phyloP scores from a whole-genome alignment of 805 yeast genomes.

The Yamadazyma akitaensis region DNA sequence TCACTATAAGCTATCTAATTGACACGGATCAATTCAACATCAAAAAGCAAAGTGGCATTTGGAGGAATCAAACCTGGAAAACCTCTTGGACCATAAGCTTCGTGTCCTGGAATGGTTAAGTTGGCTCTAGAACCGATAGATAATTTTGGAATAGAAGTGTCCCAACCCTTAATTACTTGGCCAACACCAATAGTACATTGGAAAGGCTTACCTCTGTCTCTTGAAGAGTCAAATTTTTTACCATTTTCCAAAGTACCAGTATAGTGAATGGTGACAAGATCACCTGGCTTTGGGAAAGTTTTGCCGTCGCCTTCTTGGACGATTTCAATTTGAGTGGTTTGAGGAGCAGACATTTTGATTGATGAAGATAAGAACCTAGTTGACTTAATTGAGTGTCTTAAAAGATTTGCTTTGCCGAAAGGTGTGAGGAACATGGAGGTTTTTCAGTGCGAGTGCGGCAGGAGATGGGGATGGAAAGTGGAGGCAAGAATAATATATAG shows the following conservation, averaged over 20 bases:
- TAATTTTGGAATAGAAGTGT: conserved; percentile 86
- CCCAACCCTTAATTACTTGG: conserved; percentile 97
- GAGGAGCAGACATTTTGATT: conserved; percentile 35
- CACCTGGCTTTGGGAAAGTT: conserved; percentile 84
- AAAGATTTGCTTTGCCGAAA: background rate
- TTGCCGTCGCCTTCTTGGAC: conserved; percentile 73
- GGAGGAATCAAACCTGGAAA: conserved; percentile 97
- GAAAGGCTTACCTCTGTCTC: conserved; percentile 94
- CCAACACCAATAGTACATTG: conserved; percentile 93
- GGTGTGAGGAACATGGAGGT: background rate
- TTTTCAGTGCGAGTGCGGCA: background rate
- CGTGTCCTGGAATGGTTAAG: conserved; percentile 86
- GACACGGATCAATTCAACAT: conserved; percentile 67
- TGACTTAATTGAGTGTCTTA: background rate
- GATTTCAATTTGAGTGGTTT: conserved; percentile 40
- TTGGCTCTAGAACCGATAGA: conserved; percentile 92
- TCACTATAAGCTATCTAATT: conserved; percentile 28
- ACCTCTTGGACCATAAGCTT: conserved; percentile 93
- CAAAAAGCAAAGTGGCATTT: conserved; percentile 86
- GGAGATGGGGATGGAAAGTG: background rate
- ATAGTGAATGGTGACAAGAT: conserved; percentile 89
- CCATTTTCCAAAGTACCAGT: conserved; percentile 94
- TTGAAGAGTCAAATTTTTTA: conserved; percentile 91
- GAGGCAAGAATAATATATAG: background rate
- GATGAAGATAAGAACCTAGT: background rate